phyloP scores from a whole-genome alignment of 805 yeast species.

The Kuraishia capsulata region DNA sequence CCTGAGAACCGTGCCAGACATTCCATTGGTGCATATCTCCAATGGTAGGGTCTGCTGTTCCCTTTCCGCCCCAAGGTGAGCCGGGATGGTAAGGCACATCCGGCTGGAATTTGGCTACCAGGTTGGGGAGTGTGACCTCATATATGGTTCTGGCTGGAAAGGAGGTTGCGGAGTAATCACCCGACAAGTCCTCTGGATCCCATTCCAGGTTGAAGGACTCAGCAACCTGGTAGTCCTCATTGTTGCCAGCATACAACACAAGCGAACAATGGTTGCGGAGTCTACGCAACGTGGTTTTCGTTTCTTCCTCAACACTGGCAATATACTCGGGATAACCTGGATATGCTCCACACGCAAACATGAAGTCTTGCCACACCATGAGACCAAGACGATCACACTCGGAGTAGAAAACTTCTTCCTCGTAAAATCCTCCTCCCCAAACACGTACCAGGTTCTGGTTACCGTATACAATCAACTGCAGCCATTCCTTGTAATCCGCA shows the following conservation, averaged over 20 bases:
- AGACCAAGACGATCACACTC: constrained; percentile 35
- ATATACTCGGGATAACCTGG: constrained; percentile 30
- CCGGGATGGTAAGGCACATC: constrained; percentile 34
- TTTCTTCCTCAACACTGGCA: constrained; percentile 26
- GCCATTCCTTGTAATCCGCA: constrained; percentile 26
- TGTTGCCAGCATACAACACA: constrained; percentile 32
- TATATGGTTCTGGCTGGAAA: constrained; percentile 36
- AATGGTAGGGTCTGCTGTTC: constrained; percentile 24
- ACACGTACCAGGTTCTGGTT: constrained; percentile 36
- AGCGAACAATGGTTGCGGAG: constrained; percentile 32
- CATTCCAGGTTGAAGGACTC: constrained; percentile 22
- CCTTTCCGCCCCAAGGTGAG: constrained; percentile 37
- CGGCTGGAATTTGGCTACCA: constrained; percentile 16
- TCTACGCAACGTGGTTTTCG: constrained; percentile 27
- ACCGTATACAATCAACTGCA: constrained; percentile 26
- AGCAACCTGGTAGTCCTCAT: constrained; percentile 38
- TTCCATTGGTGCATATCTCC: constrained; percentile 52
- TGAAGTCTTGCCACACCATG: constrained; percentile 46
- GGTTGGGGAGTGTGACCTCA: constrained; percentile 27
- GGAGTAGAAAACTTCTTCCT: constrained; percentile 29
- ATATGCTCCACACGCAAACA: constrained; percentile 50
- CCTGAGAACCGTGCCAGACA: constrained; percentile 47
- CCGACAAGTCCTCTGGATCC: too few species aligned
- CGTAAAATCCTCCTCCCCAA: constrained; percentile 44
- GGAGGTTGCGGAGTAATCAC: too few species aligned